Base-by-base conservation (phyloP, 2,329 filamentous ascomycete genomes). In the Verticillium longisporum region DNA sequence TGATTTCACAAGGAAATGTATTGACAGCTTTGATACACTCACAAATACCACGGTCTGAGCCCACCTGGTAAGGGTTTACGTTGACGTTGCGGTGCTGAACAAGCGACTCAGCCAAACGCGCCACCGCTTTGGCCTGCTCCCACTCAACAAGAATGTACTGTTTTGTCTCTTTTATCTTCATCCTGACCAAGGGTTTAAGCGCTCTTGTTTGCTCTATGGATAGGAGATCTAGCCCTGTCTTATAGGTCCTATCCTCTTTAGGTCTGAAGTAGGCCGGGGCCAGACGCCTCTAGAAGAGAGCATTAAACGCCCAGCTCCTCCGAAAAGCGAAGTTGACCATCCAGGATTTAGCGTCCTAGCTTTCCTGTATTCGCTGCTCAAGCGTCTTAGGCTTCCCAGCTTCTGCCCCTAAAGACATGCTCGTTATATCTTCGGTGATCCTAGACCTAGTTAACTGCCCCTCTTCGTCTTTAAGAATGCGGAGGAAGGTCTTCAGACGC, bases 221-320 rank as follows among this genome's bases (percentile, higher is more conserved):
- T 5, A 73, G 64, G 2, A 69, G 59, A 31, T 68, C 50, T 0
- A 69, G 26, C 53, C 68, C 71, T 9, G 62, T 61, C 56, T 63
- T 65, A 33, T 61, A 67, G 10, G 68, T 57, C 4, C 60, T 55
- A 11, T 63, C 5, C 10, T 66, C 68, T 56, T 65, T 65, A 1
- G 58, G 62, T 4, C 73, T 73, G 60, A 74, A 77, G 59, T 71
- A 74, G 1, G 61, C 65, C 60, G 71, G 63, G 61, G 77, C 72
- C n/a, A 77, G 61, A 61, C 64, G 72, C 58, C 67, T 73, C 74
- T 74, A 77, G 60, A 61, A 77, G 6, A 77, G 63, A 11, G 66
- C 65, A 60, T 78, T 75, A 64, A 77, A 75, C 0, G 69, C 71
- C 71, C 72, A 76, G 60, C 72, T 75, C 53, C 73, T 74, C 56